Evolutionary conservation across 2,329 filamentous ascomycete genomes (phyloP).

Genomic region (Daldinia sp.): DNA sequence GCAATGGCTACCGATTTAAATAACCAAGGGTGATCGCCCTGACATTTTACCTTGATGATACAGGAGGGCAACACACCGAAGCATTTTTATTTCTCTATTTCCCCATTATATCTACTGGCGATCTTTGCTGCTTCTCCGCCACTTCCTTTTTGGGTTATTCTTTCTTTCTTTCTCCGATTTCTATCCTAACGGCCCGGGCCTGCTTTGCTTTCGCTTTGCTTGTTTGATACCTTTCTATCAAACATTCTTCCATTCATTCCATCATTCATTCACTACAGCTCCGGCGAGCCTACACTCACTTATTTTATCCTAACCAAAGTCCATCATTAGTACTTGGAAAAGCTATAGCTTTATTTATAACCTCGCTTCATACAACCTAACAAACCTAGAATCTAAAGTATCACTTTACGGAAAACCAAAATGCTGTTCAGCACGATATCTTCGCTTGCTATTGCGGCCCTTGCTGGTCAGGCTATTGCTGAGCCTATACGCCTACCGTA

Average conservation of each 20-base stretch:
- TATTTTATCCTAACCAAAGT: slow-evolving; percentile 10
- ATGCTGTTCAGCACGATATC: slow-evolving; percentile 46
- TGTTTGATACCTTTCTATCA: slow-evolving; percentile 35
- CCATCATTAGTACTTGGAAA: slow-evolving; percentile 5
- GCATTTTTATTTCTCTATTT: slow-evolving; percentile 2
- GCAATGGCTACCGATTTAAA: slow-evolving; percentile 25
- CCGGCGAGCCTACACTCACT: slow-evolving; percentile 7
- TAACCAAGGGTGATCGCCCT: slow-evolving; percentile 40
- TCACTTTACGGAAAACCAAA: slow-evolving; percentile 14
- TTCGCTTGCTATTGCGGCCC: slow-evolving; percentile 42
- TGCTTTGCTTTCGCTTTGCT: slow-evolving; percentile 19
- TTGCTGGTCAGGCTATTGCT: slow-evolving; percentile 45
- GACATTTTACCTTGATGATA: slow-evolving; percentile 25
- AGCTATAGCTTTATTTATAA: slow-evolving; percentile 5
- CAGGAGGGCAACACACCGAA: slow-evolving; percentile 30
- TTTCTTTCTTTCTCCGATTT: slow-evolving; percentile 39
- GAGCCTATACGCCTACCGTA: slow-evolving; percentile 47
- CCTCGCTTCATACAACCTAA: slow-evolving; percentile 14
- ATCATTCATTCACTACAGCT: slow-evolving; percentile 12
- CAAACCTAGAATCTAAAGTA: slow-evolving; percentile 19
- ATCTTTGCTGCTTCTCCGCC: slow-evolving; percentile 14
- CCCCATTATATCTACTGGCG: slow-evolving; percentile 21
- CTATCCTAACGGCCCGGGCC: slow-evolving; percentile 24
- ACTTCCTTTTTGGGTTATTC: slow-evolving; percentile 36
- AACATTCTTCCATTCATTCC: slow-evolving; percentile 5